A percentile compares a stretch with the other conserved stretches of the same genome.
Evolutionary conservation across 441 rosid genomes (phyloP).

Genomic region (Aquilaria agallochum): DNA sequence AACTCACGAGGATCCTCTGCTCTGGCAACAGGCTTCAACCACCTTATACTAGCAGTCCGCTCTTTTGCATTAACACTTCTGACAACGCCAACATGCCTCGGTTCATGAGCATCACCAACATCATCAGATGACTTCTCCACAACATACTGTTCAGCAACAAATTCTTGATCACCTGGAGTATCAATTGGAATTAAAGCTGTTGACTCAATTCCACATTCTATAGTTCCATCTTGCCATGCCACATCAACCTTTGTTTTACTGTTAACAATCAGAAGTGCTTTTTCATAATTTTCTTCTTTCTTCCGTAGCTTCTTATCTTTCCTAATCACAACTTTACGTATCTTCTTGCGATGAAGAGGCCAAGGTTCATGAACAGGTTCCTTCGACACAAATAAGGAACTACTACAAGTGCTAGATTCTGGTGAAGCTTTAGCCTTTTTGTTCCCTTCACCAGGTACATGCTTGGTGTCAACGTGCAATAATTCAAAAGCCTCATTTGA

Average conservation of each 20-base stretch:
- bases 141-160: constrained; percentile 89
- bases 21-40: constrained; percentile 73
- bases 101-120: constrained; percentile 52
- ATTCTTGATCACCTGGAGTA: constrained; percentile 98
- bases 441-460: constrained; percentile 29
- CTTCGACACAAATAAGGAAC: constrained; percentile 47
- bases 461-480: constrained; percentile 30
- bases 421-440: constrained; percentile 22
- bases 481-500: constrained; percentile 35
- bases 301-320: constrained; percentile 79
- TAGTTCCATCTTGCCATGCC: constrained; percentile 90
- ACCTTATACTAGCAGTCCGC: constrained; percentile 81
- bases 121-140: constrained; percentile 87
- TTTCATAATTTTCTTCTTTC: constrained; percentile 90
- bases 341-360: constrained; percentile 90
- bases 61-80: constrained; percentile 94
- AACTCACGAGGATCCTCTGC: constrained; percentile 86
- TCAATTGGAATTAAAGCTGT: constrained; percentile 79
- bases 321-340: constrained; percentile 75
- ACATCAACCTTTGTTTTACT: constrained; percentile 76
- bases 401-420: constrained; percentile 48
- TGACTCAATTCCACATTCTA: constrained; percentile 49
- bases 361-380: constrained; percentile 68
- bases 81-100: constrained; percentile 80
- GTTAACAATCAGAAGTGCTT: constrained; percentile 66